Base-by-base conservation (phyloP, 2,329 filamentous ascomycete genomes). In the Triangularia verruculosa region DNA sequence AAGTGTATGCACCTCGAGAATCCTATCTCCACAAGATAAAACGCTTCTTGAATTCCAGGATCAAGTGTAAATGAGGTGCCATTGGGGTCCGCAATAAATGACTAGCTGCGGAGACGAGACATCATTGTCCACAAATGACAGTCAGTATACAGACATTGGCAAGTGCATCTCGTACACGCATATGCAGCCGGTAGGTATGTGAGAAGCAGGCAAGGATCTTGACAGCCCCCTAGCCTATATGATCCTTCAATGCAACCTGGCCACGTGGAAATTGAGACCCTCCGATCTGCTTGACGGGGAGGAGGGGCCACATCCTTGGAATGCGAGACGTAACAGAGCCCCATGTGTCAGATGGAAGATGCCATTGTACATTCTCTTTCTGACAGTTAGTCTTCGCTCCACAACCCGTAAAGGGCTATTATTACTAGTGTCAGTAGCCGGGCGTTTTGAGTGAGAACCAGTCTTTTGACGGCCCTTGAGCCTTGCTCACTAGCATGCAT, bases 181-280 rank as follows among this genome's bases (percentile, higher is more conserved):
- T 47, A 47, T 17, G 39, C 39, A 32, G 30, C 13, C n/a, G 8
- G n/a, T 20, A 47, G 8, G 30, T 32, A 47, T 47, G 39, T 47
- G 20, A 9, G n/a, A 47, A 47, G n/a, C 39, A 47, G n/a, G n/a
- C 39, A 47, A 22, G 39, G n/a, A 20, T 47, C n/a, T 8, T 20
- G 39, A 47, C 39, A 22, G 8, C 39, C 39, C 39, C 9, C 7
- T 8, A 47, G 4, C 17, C 5, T 52, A 12, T 24, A 25, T 54
- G 25, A 15, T 54, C 51, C 51, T 54, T 54, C 51, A 12, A 24
- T 54, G 51, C 51, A 13, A 54, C 51, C 51, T 57, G n/a, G 24
- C 56, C 56, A 58, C 56, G 56, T 58, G 56, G 56, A 47, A 28
- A 51, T 58, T 57, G 30, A 11, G 12, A 57, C n/a, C n/a, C 34